A percentile compares a stretch with the other conserved stretches of the same genome.
Conservation (phyloP, 179 eudicot genomes). For the Spinacia oleracea region DNA sequence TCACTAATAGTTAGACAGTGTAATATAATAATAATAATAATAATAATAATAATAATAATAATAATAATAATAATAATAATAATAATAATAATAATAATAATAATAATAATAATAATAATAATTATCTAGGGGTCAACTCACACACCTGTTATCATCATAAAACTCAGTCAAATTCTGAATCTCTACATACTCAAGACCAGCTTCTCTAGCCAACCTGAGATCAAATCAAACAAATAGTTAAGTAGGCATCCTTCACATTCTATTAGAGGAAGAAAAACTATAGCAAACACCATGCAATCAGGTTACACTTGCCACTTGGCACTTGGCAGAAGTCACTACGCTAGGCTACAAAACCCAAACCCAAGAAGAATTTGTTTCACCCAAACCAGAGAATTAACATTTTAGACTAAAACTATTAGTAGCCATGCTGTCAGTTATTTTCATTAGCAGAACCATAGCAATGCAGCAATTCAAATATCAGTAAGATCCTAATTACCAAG, state of each 20-base stretch:
- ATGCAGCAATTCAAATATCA: neutral
- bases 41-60: too few relatives aligned
- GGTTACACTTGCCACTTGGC: neutral
- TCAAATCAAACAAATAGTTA: conserved; percentile 11
- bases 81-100: too few relatives aligned
- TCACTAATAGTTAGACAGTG: too few relatives aligned
- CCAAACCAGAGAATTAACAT: neutral
- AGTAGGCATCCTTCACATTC: neutral
- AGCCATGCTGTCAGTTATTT: neutral
- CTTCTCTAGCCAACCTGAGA: conserved; percentile 90
- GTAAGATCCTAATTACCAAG: neutral
- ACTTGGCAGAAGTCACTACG: neutral
- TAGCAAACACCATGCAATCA: neutral
- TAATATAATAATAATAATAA: too few relatives aligned
- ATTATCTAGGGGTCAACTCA: too few relatives aligned
- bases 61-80: too few relatives aligned
- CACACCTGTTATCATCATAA: conserved; percentile 89
- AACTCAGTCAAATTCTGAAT: conserved; percentile 90
- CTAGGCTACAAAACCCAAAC: neutral
- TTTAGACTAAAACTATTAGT: neutral
- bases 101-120: too few relatives aligned
- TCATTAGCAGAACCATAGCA: neutral
- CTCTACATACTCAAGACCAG: conserved; percentile 94
- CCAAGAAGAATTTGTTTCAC: neutral
- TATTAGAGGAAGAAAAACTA: neutral